Percentiles rank a stretch among this genome's conserved stretches.
These are phyloP conservation scores for Pseudozyma flocculosa DNA, from an alignment of 1,284 basidiomycete species.

Conservation along the genomic window DNA sequence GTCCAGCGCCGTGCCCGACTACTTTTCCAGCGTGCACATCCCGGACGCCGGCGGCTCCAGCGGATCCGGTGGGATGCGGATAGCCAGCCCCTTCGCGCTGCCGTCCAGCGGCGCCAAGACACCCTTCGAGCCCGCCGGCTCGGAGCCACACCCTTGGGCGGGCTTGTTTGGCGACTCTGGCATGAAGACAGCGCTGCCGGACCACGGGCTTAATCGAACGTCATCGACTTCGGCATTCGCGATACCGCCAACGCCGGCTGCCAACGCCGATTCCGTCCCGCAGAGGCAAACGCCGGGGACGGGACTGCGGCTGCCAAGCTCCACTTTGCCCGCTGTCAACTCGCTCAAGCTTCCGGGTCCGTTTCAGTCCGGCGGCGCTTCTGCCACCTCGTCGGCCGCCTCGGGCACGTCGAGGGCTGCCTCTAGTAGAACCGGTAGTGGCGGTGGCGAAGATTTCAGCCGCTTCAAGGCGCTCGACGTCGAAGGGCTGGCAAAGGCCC, in stretches of 20 bases:
- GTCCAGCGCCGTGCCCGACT: conserved; percentile 16
- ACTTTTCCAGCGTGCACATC: conserved; percentile 28
- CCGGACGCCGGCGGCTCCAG: conserved; percentile 11
- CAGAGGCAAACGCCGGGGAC: conserved; percentile 3
- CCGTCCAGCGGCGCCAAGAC: conserved; percentile 4
- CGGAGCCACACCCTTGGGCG: conserved; percentile 30
- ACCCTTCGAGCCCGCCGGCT: neutral
- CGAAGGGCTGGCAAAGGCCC: conserved; percentile 22
- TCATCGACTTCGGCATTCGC: conserved; percentile 14
- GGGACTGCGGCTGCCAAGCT: conserved; percentile 7
- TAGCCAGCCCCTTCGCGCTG: conserved; percentile 31
- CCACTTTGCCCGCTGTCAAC: conserved; percentile 10
- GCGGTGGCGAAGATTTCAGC: conserved; percentile 5
- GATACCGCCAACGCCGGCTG: conserved; percentile 27
- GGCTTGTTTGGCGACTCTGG: conserved; percentile 27
- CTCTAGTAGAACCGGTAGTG: neutral
- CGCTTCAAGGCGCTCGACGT: conserved; percentile 31
- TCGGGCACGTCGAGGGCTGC: conserved; percentile 6
- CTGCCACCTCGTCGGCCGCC: conserved; percentile 9
- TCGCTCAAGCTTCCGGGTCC: conserved; percentile 5
- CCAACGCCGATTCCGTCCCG: conserved; percentile 7
- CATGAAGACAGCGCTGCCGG: conserved; percentile 32
- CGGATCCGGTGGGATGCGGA: conserved; percentile 9
- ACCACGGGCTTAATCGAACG: neutral
- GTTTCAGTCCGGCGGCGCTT: conserved; percentile 11